Base-by-base conservation (phyloP, 2,329 filamentous ascomycete species). In the Verticillium klebahnii region DNA sequence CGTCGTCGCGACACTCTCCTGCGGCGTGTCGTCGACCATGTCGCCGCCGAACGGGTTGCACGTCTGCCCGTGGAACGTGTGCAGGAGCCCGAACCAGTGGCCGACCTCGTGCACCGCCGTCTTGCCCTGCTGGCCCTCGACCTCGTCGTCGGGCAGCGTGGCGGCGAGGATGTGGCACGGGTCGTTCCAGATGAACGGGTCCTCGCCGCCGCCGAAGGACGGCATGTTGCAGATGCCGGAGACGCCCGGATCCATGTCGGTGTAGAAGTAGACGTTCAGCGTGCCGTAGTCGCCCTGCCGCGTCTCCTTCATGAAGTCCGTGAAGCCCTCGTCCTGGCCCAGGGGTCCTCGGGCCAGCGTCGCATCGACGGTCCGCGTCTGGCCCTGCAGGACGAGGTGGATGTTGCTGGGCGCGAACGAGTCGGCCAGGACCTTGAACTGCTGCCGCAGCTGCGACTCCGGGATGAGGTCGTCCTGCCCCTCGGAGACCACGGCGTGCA, bases 171-270 rank as follows among this genome's bases (percentile, higher is more conserved):
- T 58, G 19, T 65, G 57, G 54, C 66, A 65, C 39, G 64, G 67
- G 45, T 67, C 65, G 23, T 59, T 57, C 15, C 61, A 61, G 37
- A 63, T 61, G 61, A 57, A 63, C 1, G 62, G 60, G n/a, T 67
- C 64, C 14, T 63, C 62, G 3, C 62, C 61, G 29, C 55, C 55
- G 31, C 55, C 55, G 31, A 34, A n/a, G 6, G 31, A 17, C 12
- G 78, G 77, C 67, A 79, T 74, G 66, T 77, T 77, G 71, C 76
- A 78, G 67, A 76, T 74, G n/a, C 77, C 78, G 67, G 61, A 75
- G 68, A 56, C 52, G 36, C 61, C 67, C 25, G 60, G 61, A 25
- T 60, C 60, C 23, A 67, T 54, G 15, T 64, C 63, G 17, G 60
- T 63, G 60, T 67, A 60, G 57, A 78, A 77, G 72, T 80, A 81